These are phyloP conservation scores for Cyathus striatus DNA, from an alignment of 768 basidiomycete genomes.

Conservation along the genomic window DNA sequence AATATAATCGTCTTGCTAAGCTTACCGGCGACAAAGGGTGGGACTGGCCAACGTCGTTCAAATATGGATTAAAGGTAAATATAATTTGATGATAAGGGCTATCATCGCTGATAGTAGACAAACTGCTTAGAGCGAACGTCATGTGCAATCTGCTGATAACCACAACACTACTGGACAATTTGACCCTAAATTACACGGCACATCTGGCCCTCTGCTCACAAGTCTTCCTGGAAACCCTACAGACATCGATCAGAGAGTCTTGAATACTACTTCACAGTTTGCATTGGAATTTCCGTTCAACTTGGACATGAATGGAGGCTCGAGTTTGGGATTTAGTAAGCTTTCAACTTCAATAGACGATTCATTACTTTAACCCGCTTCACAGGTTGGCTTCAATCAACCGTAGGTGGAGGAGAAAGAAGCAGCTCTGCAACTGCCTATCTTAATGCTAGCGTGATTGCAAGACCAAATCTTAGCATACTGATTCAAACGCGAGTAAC, in stretches of 20 bases:
- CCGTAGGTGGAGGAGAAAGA: background rate
- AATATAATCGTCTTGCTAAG: background rate
- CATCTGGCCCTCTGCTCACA: background rate
- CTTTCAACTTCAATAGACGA: background rate
- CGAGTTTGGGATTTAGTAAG: background rate
- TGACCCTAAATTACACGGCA: background rate
- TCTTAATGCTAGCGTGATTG: background rate
- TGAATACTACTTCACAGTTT: background rate
- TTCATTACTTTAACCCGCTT: background rate
- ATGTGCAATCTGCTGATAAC: background rate
- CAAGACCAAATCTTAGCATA: background rate
- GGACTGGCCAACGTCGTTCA: background rate
- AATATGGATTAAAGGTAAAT: background rate
- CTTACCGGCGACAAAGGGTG: conserved; percentile 1
- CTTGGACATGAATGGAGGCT: background rate
- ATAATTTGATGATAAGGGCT: too few species aligned
- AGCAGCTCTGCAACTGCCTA: background rate
- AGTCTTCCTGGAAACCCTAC: background rate
- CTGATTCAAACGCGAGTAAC: background rate
- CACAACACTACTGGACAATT: background rate
- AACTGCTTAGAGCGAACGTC: background rate
- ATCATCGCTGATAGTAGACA: background rate
- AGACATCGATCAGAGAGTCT: background rate
- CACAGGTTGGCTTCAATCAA: conserved; percentile 1
- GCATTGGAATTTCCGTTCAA: background rate